Evolutionary conservation across 768 basidiomycete genomes (phyloP).

Genomic region (Lactifluus volemus): DNA sequence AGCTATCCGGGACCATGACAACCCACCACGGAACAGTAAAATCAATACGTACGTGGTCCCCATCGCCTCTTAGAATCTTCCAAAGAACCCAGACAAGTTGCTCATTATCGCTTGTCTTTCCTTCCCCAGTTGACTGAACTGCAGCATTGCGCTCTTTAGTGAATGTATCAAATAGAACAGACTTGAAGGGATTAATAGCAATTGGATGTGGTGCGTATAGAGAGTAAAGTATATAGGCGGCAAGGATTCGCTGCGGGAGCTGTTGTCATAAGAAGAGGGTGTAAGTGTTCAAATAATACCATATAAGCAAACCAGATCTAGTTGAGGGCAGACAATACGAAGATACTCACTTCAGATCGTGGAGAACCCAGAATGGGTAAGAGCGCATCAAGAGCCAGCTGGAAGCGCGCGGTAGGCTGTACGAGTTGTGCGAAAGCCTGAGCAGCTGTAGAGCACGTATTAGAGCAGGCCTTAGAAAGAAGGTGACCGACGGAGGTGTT

Average conservation of each 20-base stretch:
- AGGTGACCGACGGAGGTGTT: conserved; percentile 61
- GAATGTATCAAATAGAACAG: conserved; percentile 59
- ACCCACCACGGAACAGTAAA: conserved; percentile 4
- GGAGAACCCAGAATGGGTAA: conserved; percentile 55
- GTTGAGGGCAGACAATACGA: background rate
- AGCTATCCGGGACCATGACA: conserved; percentile 42
- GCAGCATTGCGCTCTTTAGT: conserved; percentile 59
- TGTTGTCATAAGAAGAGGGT: conserved; percentile 23
- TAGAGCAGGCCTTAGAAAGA: conserved; percentile 52
- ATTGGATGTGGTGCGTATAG: conserved; percentile 76
- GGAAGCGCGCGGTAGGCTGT: conserved; percentile 68
- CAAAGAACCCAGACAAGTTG: conserved; percentile 81
- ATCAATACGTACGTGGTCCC: conserved; percentile 56
- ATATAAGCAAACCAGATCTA: background rate
- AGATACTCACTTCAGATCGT: conserved; percentile 17
- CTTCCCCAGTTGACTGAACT: conserved; percentile 37
- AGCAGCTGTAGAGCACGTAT: conserved; percentile 71
- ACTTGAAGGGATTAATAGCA: conserved; percentile 74
- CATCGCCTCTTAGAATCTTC: conserved; percentile 80
- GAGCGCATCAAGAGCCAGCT: conserved; percentile 76
- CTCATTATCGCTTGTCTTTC: conserved; percentile 52
- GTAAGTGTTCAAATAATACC: background rate
- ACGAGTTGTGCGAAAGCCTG: conserved; percentile 70
- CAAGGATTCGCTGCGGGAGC: conserved; percentile 69
- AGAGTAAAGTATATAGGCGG: conserved; percentile 71